Percentiles rank a stretch among this genome's conserved stretches.
Evolutionary conservation across 2,329 filamentous ascomycete species (phyloP).

Genomic region (Tolypocladium amazonense): DNA sequence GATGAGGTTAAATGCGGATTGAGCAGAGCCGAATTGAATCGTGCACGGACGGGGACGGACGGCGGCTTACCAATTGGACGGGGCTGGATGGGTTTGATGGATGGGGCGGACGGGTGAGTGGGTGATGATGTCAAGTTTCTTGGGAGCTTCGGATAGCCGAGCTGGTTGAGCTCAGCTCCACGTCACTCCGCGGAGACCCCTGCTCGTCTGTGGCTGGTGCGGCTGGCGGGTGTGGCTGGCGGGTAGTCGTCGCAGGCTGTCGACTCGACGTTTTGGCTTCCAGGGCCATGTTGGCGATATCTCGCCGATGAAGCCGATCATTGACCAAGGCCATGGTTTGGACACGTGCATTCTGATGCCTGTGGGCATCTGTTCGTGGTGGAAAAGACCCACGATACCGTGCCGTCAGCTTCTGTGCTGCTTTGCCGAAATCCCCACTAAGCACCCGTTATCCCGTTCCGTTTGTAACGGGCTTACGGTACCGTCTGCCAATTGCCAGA

Average conservation of each 20-base stretch:
- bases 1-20: background rate
- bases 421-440: no score
- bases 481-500: no score
- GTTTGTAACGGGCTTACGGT: no score
- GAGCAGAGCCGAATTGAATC: background rate
- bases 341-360: no score
- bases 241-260: background rate
- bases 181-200: slow-evolving; percentile 3
- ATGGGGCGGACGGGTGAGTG: slow-evolving; percentile 4
- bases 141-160: slow-evolving; percentile 3
- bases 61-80: slow-evolving; percentile 1
- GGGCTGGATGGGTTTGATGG: background rate
- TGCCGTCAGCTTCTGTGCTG: no score
- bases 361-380: no score
- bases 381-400: no score
- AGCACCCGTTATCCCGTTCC: no score
- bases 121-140: slow-evolving; percentile 2
- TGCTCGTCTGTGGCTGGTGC: background rate
- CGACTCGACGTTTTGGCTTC: no score
- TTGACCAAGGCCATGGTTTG: background rate
- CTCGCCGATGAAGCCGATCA: background rate
- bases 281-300: no score
- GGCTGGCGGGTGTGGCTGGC: background rate
- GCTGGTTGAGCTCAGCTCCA: slow-evolving; percentile 5
- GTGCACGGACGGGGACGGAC: background rate